Evolutionary conservation across 345 rosid species (phyloP), one percentile per base, ranked within the genome.

Genomic region (Eucalyptus pauciflora): DNA sequence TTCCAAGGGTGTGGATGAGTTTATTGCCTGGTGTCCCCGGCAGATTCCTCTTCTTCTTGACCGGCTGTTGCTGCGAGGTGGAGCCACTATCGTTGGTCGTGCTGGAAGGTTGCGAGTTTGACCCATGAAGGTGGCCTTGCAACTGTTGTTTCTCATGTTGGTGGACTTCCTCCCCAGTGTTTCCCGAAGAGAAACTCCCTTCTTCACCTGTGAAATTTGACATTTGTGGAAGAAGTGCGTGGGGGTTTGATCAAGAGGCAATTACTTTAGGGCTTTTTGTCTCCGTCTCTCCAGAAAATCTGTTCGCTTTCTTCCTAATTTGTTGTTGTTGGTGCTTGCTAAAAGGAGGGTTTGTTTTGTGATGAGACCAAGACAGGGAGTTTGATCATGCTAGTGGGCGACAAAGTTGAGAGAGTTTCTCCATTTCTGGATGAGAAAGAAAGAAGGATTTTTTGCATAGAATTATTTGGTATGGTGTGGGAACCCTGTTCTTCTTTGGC

Each of bases 1-100:
- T 76, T 76, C 85, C 54, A 17, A 50, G 45, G 60, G 58, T 50
- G 87, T 17, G 87, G 60, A 49, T 56, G 87, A 85, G 62, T 50
- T 43, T 51, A 51, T 90, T 94, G 91, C 97, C 97, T 96, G 97
- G 97, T 85, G 95, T 96, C 91, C 95, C 97, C 43, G 96, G 97
- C 17, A 95, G 93, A 58, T 93, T 96, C 85, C 97, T 92, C 90
- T 95, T 96, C 94, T 94, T 96, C 96, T 94, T 96, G n/a, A 79
- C 88, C 6, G 94, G 88, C 85, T 88, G 93, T 56, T 91, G 94
- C 22, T 91, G 94, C 5, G 93, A 89, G 88, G 90, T 48, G 41
- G 94, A 90, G 87, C 88, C 91, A 87, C 79, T 93, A 90, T 90
- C 92, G 71, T 91, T 90, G 80, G 92, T 48, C 33, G 33, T 83